Evolutionary conservation across 768 basidiomycete species (phyloP), one percentile per base, ranked within the genome.

Genomic region (Mycena floridula): DNA sequence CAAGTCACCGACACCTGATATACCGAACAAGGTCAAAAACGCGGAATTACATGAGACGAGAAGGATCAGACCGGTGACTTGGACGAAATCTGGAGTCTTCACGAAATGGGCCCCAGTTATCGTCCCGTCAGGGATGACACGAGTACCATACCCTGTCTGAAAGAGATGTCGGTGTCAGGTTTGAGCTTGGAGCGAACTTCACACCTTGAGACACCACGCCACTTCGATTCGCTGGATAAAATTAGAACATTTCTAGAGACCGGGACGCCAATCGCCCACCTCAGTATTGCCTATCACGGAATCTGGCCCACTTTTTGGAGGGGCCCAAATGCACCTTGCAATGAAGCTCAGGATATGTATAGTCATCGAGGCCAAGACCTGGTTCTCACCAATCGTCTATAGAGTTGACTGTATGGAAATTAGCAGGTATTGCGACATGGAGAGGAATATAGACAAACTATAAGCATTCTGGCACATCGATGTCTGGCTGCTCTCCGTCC

Each of bases 391-490:
- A 72, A 46, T 73, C 81, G 27, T 78, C 69, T n/a, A 80, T 61
- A 3, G 73, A 72, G 56, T 84, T 83, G 0, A 81, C 79, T 83
- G 47, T 12, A 5, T 37, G 35, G 36, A 6, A 16, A 39, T 22
- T 37, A 30, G n/a, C 42, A n/a, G n/a, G n/a, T 25, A n/a, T 39
- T 27, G 4, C 4, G 18, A 24, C 7, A 22, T 11, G 37, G 4
- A 13, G 35, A 41, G 46, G 28, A 22, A 25, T n/a, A 28, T 26
- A 37, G n/a, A 60, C 77, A 50, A 56, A 79, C 82, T 49, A 56
- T 74, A 81, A 8, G 72, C 75, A 50, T 80, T 80, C 55, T 89
- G 88, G 62, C 87, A 90, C 45, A 62, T 60, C 3, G 81, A 82
- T 4, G 63, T 68, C 60, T 79, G 81, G 57, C 68, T 76, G 40